phyloP scores from a whole-genome alignment of 148 eudicot species.

The Amaranthus hypochondriacus region DNA sequence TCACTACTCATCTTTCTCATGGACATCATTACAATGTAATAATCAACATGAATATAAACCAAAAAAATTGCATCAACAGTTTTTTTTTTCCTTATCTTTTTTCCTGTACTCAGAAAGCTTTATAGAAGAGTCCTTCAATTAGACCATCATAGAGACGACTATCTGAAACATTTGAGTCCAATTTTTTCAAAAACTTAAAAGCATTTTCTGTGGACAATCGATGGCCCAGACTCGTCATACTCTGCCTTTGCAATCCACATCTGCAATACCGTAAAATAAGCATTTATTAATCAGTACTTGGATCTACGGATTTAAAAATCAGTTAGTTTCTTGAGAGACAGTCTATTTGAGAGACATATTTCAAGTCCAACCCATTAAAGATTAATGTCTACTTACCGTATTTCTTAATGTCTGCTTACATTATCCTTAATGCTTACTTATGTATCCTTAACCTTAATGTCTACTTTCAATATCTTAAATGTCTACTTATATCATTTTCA shows the following conservation, averaged over 20 bases:
- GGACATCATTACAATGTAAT: slow-evolving; percentile 27
- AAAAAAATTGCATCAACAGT: slow-evolving; percentile 17
- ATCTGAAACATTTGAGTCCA: slow-evolving; percentile 9
- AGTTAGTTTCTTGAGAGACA: no score
- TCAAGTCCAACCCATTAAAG: no score
- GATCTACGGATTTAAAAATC: no score
- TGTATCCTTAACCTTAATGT: no score
- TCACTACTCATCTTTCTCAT: slow-evolving; percentile 19
- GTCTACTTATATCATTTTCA: no score
- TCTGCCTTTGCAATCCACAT: slow-evolving; percentile 39
- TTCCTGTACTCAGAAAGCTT: slow-evolving; percentile 9
- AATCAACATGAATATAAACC: slow-evolving; percentile 21
- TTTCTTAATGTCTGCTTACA: no score
- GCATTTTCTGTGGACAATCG: slow-evolving; percentile 39
- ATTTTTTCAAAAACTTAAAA: slow-evolving; percentile 17
- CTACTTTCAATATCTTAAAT: no score
- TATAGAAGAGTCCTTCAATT: background rate
- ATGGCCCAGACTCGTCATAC: slow-evolving; percentile 35
- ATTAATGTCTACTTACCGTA: no score
- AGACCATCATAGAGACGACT: slow-evolving; percentile 7
- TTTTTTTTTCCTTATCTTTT: background rate
- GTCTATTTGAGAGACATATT: no score
- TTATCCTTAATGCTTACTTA: no score
- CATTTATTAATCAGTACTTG: background rate
- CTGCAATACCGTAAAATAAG: slow-evolving; percentile 6